Percentiles rank a stretch among this genome's conserved stretches.
Conservation (phyloP, 2,329 filamentous ascomycete species). For the Dothideomycetidae sp. region DNA sequence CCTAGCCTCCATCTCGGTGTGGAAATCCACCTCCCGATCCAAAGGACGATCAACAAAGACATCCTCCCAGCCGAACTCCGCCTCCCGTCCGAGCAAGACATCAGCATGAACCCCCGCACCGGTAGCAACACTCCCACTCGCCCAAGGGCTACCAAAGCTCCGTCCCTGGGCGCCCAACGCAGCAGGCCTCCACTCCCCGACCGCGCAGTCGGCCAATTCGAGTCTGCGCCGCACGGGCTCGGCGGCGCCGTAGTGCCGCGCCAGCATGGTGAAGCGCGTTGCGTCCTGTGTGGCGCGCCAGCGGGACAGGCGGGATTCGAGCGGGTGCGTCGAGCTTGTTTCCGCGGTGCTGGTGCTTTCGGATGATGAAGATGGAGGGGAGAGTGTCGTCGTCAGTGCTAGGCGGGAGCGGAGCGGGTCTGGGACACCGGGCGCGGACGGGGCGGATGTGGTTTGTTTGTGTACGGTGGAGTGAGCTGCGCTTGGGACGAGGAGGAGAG, state of each 20-base stretch:
- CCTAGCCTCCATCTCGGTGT: conserved; percentile 89
- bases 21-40: conserved; percentile 56
- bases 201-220: conserved; percentile 79
- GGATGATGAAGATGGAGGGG: conserved; percentile 33
- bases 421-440: conserved; percentile 83
- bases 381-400: conserved; percentile 32
- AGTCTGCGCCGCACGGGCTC: conserved; percentile 87
- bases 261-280: conserved; percentile 76
- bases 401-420: conserved; percentile 83
- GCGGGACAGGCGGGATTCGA: conserved; percentile 74
- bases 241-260: conserved; percentile 77
- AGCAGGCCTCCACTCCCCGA: conserved; percentile 66
- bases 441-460: conserved; percentile 55
- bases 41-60: conserved; percentile 69
- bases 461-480: conserved; percentile 44
- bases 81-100: conserved; percentile 67
- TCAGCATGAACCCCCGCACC: conserved; percentile 68
- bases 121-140: conserved; percentile 1
- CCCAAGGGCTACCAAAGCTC: conserved; percentile 14
- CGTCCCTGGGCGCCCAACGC: conserved; percentile 45
- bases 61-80: conserved; percentile 80
- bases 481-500: conserved; percentile 72
- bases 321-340: conserved; percentile 65
- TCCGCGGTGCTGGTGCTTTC: conserved; percentile 23
- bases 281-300: conserved; percentile 84